These are phyloP conservation scores for Lipomyces sp. DNA, from an alignment of 805 yeast species.

Conservation along the genomic window DNA sequence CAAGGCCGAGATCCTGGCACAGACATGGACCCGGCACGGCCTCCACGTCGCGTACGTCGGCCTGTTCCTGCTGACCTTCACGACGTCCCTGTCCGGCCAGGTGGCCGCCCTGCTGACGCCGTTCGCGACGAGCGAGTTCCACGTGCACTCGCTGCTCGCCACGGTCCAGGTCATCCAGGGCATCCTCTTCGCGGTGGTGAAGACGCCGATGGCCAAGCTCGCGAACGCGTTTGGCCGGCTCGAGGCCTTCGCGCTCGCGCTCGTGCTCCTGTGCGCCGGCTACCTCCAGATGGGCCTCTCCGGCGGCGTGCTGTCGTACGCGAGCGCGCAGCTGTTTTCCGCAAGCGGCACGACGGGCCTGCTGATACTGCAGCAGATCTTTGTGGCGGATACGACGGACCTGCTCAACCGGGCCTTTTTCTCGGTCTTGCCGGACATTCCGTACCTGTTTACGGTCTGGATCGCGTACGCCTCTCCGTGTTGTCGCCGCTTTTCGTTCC, in stretches of 20 bases:
- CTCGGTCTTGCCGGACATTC: conserved; percentile 41
- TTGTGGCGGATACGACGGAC: conserved; percentile 41
- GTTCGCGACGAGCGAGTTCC: conserved; percentile 43
- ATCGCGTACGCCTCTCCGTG: conserved; percentile 42
- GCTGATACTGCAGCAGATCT: conserved; percentile 39
- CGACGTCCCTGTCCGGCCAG: conserved; percentile 30
- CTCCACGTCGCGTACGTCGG: conserved; percentile 27
- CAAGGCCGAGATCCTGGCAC: conserved; percentile 21
- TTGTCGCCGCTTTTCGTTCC: not conserved
- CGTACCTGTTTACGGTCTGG: conserved; percentile 46
- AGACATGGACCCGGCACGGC: conserved; percentile 26
- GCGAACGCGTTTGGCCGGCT: conserved; percentile 45
- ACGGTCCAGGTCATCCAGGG: conserved; percentile 43
- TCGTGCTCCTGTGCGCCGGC: conserved; percentile 40
- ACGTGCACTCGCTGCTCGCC: conserved; percentile 43
- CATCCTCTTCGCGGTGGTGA: conserved; percentile 42
- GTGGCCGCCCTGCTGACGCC: conserved; percentile 35
- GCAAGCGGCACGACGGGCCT: conserved; percentile 43
- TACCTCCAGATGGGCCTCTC: conserved; percentile 41
- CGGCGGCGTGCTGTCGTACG: conserved; percentile 39
- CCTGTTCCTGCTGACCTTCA: conserved; percentile 29
- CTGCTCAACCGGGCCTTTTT: conserved; percentile 43
- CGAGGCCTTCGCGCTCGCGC: conserved; percentile 39
- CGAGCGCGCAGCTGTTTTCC: conserved; percentile 41
- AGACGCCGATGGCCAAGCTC: conserved; percentile 44